Percentiles rank a stretch among this genome's conserved stretches.
Conservation (phyloP, 2,329 filamentous ascomycete species). For the Xylariaceae sp. region DNA sequence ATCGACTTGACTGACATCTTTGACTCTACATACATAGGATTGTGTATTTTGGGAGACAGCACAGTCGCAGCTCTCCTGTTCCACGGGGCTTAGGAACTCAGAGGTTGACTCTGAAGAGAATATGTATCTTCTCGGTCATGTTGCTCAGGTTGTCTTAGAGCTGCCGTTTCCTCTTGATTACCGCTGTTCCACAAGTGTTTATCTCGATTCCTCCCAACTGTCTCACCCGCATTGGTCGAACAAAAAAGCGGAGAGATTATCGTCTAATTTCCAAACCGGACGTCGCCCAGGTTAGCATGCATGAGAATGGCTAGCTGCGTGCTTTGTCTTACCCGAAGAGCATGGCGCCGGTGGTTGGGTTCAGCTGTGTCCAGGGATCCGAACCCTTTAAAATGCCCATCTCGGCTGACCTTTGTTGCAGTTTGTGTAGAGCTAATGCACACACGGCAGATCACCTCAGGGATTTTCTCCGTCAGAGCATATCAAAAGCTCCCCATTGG, state of each 20-base stretch:
- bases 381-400: background rate
- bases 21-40: background rate
- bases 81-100: background rate
- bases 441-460: slow-evolving; percentile 15
- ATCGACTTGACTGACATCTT: background rate
- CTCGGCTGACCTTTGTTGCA: background rate
- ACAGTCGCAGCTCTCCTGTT: background rate
- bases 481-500: slow-evolving; percentile 14
- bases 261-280: background rate
- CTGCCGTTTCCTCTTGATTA: background rate
- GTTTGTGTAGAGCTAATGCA: slow-evolving; percentile 9
- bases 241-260: background rate
- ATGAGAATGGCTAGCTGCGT: background rate
- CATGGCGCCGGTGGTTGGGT: background rate
- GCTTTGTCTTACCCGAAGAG: slow-evolving; percentile 2
- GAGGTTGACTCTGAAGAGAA: background rate
- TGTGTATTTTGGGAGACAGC: background rate
- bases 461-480: slow-evolving; percentile 12
- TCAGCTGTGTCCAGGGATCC: background rate
- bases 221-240: background rate
- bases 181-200: background rate
- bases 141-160: background rate
- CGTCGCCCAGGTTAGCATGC: background rate
- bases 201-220: background rate
- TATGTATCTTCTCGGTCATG: background rate